Percentiles rank a stretch among this genome's conserved stretches.
Evolutionary conservation across 2,329 filamentous ascomycete genomes (phyloP).

Genomic region (Neofusicoccum kwambonambiense): DNA sequence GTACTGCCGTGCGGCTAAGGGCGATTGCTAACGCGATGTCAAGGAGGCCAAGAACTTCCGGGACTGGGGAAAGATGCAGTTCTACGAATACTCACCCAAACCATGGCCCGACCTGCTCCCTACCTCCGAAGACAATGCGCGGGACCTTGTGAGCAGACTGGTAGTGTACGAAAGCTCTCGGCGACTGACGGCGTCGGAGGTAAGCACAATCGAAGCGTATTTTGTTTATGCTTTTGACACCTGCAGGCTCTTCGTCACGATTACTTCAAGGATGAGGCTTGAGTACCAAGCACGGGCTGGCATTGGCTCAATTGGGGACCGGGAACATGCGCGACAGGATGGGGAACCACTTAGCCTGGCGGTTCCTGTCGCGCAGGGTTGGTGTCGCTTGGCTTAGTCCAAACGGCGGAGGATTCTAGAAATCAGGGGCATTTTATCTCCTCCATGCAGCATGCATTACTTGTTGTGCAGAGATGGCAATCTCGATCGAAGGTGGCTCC

Average conservation of each 20-base stretch:
- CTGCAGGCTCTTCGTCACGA: conserved; percentile 11
- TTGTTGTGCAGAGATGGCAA: neutral
- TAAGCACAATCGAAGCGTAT: conserved; percentile 26
- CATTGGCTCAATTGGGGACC: neutral
- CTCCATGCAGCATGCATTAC: neutral
- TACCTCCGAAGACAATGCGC: conserved; percentile 56
- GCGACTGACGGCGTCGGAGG: conserved; percentile 67
- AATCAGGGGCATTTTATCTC: neutral
- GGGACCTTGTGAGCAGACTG: conserved; percentile 65
- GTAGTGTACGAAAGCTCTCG: conserved; percentile 70
- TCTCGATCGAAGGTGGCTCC: conserved; percentile 3
- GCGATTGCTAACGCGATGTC: conserved; percentile 18
- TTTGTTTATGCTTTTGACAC: neutral
- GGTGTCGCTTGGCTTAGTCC: neutral
- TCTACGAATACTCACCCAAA: conserved; percentile 67
- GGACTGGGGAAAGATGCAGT: conserved; percentile 85
- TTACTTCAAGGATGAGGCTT: conserved; percentile 9
- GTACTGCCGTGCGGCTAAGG: neutral
- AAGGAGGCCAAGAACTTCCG: conserved; percentile 67
- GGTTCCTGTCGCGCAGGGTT: neutral
- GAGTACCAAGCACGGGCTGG: neutral
- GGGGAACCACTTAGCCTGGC: neutral
- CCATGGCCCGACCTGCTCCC: conserved; percentile 71
- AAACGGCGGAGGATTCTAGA: neutral
- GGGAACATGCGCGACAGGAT: neutral